Conservation (phyloP, 768 basidiomycete species). For the Tulasnella calospora region DNA sequence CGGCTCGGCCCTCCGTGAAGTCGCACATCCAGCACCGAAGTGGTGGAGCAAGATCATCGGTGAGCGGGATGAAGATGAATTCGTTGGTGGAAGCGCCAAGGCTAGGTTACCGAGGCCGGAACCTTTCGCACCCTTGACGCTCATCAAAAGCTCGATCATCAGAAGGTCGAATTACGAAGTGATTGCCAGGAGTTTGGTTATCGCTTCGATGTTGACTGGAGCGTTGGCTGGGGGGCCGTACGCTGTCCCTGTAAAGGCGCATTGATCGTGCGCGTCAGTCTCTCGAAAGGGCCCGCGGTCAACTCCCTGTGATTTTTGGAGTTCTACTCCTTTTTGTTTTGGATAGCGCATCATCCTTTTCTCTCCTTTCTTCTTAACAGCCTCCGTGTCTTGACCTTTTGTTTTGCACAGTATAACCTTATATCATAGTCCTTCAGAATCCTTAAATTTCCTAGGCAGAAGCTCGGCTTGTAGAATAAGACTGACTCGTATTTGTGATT, state of each 20-base stretch:
- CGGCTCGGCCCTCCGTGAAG: background rate
- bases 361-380: no score
- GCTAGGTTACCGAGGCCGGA: background rate
- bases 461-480: no score
- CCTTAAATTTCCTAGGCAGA: no score
- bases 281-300: no score
- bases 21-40: background rate
- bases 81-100: background rate
- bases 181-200: background rate
- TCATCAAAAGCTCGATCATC: conserved; percentile 21
- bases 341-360: no score
- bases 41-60: background rate
- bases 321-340: no score
- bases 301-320: no score
- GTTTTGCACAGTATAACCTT: no score
- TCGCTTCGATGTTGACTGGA: conserved; percentile 1
- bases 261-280: background rate
- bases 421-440: no score
- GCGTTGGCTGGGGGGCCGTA: background rate
- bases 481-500: no score
- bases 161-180: conserved; percentile 20
- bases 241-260: background rate
- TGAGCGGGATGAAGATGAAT: background rate
- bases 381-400: no score
- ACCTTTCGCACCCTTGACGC: conserved; percentile 8